Percentiles rank a stretch among this genome's conserved stretches.
Evolutionary conservation across 306 rosid genomes (phyloP).

Genomic region (Hippophae gyantsensis): DNA sequence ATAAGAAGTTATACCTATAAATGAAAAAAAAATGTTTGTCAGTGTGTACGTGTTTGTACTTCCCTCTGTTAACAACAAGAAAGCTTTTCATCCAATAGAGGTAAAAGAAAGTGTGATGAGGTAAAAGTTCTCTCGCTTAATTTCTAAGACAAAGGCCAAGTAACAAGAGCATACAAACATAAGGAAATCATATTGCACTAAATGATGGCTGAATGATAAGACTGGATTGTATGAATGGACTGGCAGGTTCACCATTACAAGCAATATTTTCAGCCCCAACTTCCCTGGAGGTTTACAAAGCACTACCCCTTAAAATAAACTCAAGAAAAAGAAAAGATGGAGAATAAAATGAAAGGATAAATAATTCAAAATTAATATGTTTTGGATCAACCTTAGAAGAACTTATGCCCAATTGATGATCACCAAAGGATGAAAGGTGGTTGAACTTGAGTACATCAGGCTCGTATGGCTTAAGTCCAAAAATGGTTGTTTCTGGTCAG

Average conservation of each 20-base stretch:
- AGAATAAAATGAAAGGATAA: neutral
- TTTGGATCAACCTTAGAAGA: slow-evolving; percentile 41
- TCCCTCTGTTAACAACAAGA: slow-evolving; percentile 40
- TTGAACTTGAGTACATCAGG: slow-evolving; percentile 18
- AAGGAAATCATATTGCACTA: slow-evolving; percentile 24
- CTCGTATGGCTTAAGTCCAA: slow-evolving; percentile 24
- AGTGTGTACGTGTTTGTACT: slow-evolving; percentile 16
- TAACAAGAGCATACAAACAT: slow-evolving; percentile 32
- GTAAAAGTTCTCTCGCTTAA: slow-evolving; percentile 10
- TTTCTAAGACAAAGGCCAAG: slow-evolving; percentile 18
- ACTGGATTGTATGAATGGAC: slow-evolving; percentile 20
- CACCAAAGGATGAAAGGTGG: slow-evolving; percentile 26
- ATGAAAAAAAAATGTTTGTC: too few species aligned
- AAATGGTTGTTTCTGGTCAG: slow-evolving; percentile 26
- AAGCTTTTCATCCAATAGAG: slow-evolving; percentile 3
- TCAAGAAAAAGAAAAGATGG: neutral
- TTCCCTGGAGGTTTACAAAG: slow-evolving; percentile 27
- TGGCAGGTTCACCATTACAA: slow-evolving; percentile 20
- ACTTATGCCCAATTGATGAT: slow-evolving; percentile 26
- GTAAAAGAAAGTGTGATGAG: neutral
- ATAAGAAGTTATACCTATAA: too few species aligned
- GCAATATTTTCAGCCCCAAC: slow-evolving; percentile 22
- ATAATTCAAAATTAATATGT: slow-evolving; percentile 6
- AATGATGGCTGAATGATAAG: slow-evolving; percentile 17
- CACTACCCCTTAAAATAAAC: slow-evolving; percentile 9